phyloP scores from a whole-genome alignment of 2,329 filamentous ascomycete genomes.

The Fusarium mexicanum region DNA sequence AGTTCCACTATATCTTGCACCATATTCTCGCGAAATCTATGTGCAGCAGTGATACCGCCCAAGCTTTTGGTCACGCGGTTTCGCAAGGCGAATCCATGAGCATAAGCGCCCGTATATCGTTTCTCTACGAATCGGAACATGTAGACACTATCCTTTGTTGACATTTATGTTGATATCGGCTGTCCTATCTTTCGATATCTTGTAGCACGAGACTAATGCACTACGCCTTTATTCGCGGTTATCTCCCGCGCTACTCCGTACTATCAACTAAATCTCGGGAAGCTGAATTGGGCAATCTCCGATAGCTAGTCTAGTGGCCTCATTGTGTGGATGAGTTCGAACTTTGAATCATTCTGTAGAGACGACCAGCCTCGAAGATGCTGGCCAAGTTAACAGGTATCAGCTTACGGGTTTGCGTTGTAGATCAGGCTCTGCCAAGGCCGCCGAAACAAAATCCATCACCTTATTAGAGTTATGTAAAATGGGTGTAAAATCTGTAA shows the following conservation, averaged over 20 bases:
- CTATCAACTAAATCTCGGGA: not conserved
- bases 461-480: accelerated
- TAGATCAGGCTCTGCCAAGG: accelerated
- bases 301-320: not conserved
- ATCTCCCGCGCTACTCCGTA: not conserved
- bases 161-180: not conserved
- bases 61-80: not conserved
- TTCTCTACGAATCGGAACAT: not conserved
- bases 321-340: not conserved
- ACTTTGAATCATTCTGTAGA: too few relatives aligned
- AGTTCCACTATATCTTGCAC: not conserved
- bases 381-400: accelerated
- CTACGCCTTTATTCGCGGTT: not conserved
- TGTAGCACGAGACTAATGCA: constrained; percentile 11
- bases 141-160: not conserved
- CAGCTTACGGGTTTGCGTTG: accelerated
- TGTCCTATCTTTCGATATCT: not conserved
- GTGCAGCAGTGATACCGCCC: not conserved
- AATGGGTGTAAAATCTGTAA: not conserved
- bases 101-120: not conserved
- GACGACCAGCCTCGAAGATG: accelerated
- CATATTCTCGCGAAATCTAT: not conserved
- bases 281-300: not conserved
- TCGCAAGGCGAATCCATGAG: not conserved
- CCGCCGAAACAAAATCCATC: accelerated